Base-by-base conservation (phyloP, 108 stramenopile genomes). In the Hondaea fermentalgiana region DNA sequence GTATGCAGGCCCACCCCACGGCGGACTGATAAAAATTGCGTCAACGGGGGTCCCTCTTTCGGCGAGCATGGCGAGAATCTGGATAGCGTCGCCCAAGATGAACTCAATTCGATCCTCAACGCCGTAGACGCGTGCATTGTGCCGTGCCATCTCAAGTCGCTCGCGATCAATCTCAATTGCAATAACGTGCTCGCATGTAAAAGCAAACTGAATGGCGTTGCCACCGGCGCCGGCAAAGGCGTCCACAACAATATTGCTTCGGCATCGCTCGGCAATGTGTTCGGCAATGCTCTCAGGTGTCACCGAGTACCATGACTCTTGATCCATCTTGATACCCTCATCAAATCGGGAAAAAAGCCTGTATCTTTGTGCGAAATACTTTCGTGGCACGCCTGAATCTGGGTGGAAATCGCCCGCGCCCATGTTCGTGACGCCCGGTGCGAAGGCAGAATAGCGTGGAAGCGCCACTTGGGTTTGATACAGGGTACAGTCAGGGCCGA, bases 261-360 rank as follows among this genome's bases (percentile, higher is more conserved):
- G 83, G 45, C 53, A 49, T 17, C 92, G 91, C 55, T 92, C 91
- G 4, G 96, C 97, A 21, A 98, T 95, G 72, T 98, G 96, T 88
- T 95, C 92, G 35, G 97, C 97, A 87, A 98, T 97, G 5, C 92
- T 91, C 92, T 99, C 98, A 4, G 97, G 97, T 4, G 98, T 99
- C 5, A 98, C 97, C 3, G 97, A 97, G 91, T 95, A 99, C 98
- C 98, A 99, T 17, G 97, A 96, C 92, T 99, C 97, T 6, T 91
- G 88, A 94, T 99, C 98, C 57, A 99, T 91, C 87, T 92, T 92
- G 19, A 97, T 94, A 4, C 98, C 98, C 25, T 92, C 64, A 92
- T 98, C 98, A 90, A 96, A 99, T 57, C 89, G 91, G 3, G 95
- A 95, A 90, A 98, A 99, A 45, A 97, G 91, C 29, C 98, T 95